Percentiles rank a stretch among this genome's conserved stretches.
phyloP scores from a whole-genome alignment of 176 grass and related monocot species.

The Hordeum marinum region DNA sequence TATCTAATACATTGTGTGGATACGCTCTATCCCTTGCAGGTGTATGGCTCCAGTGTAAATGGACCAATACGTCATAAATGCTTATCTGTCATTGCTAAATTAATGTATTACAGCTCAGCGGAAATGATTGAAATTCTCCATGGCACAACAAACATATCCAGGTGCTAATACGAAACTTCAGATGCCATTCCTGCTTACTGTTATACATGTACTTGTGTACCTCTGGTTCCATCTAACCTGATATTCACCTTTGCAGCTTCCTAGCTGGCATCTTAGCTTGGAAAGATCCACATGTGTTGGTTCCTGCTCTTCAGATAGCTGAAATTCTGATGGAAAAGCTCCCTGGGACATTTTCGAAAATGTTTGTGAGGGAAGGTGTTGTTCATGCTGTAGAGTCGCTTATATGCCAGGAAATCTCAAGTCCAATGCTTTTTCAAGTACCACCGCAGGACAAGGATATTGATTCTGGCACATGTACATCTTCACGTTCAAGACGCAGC shows the following conservation, averaged over 20 bases:
- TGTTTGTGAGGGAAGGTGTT: conserved; percentile 95
- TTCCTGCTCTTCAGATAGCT: conserved; percentile 85
- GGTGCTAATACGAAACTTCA: conserved; percentile 32
- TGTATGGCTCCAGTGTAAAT: conserved; percentile 79
- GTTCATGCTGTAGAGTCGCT: conserved; percentile 81
- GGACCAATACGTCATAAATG: conserved; percentile 73
- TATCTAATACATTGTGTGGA: not conserved
- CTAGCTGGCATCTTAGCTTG: conserved; percentile 84
- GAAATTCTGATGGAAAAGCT: conserved; percentile 90
- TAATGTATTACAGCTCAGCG: conserved; percentile 85
- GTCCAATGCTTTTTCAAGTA: conserved; percentile 29
- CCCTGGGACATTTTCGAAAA: conserved; percentile 71
- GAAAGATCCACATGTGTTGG: conserved; percentile 82
- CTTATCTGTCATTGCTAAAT: conserved; percentile 70
- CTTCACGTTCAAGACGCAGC: conserved; percentile 64
- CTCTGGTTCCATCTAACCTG: not conserved
- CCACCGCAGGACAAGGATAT: conserved; percentile 30
- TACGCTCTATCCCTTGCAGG: conserved; percentile 35
- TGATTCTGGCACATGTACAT: conserved; percentile 37
- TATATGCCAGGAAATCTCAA: conserved; percentile 48
- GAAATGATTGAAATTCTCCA: conserved; percentile 80
- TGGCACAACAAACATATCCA: conserved; percentile 80
- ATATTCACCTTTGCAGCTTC: conserved; percentile 47
- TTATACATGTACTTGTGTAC: not conserved
- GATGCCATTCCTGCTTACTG: not conserved